phyloP scores from a whole-genome alignment of 768 basidiomycete genomes.

The Xerocomus potaroensis region DNA sequence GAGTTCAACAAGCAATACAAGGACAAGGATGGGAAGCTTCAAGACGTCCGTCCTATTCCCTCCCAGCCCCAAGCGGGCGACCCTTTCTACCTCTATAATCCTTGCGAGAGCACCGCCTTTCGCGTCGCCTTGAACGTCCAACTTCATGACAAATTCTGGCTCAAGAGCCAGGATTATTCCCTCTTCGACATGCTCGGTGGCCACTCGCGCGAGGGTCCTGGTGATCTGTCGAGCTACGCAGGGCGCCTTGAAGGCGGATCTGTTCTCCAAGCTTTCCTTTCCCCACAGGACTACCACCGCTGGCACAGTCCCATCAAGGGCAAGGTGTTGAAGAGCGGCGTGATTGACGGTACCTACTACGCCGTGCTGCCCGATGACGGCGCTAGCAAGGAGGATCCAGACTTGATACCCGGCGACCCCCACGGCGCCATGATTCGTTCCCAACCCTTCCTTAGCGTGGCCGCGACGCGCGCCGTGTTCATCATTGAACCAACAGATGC shows the following conservation, averaged over 20 bases:
- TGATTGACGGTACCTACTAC: conserved; percentile 23
- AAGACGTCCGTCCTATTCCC: conserved; percentile 33
- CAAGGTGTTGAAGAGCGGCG: conserved; percentile 27
- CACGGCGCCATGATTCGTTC: too few relatives aligned
- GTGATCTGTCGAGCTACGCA: conserved; percentile 25
- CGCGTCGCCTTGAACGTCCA: conserved; percentile 33
- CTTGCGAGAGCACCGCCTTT: conserved; percentile 52
- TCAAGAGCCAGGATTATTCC: conserved; percentile 57
- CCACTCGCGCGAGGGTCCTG: neutral
- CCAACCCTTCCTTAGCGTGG: too few relatives aligned
- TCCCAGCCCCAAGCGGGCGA: neutral
- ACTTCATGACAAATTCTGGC: conserved; percentile 47
- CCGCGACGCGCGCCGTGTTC: too few relatives aligned
- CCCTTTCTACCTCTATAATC: conserved; percentile 32
- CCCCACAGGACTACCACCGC: conserved; percentile 50
- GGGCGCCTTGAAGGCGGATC: conserved; percentile 43
- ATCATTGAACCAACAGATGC: too few relatives aligned
- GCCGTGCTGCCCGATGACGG: conserved; percentile 11
- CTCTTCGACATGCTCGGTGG: conserved; percentile 48
- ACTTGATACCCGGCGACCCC: conserved; percentile 4
- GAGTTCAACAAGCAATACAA: conserved; percentile 27
- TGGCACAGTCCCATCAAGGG: conserved; percentile 57
- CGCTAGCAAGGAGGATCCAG: neutral
- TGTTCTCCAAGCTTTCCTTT: conserved; percentile 54
- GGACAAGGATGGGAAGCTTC: too few relatives aligned